Evolutionary conservation across 1,139 yeast genomes (phyloP), one percentile per base, ranked within the genome.

Genomic region (Pneumocystis sp.): DNA sequence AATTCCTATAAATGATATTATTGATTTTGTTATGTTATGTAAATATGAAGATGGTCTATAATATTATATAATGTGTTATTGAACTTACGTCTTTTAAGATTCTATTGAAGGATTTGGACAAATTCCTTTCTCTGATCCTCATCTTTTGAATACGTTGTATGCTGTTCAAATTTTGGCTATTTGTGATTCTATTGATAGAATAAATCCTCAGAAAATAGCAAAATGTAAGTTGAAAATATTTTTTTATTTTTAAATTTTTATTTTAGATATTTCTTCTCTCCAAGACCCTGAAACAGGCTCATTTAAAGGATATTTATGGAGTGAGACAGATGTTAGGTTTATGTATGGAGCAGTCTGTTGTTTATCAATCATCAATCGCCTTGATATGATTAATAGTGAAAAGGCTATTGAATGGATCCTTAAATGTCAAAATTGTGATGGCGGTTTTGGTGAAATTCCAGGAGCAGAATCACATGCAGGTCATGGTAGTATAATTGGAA

Each of bases 401-500:
- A 83, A 83, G 0, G 89, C 96, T 0, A 85, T 83, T 0, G 78
- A 77, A 0, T 93, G 85, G 76, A 82, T 91, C 12, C 71, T 82
- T 67, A 72, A 74, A 61, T 95, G 98, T 74, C 85, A 82, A 69
- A 95, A 95, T 74, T 93, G 89, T 73, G 98, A 93, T 73, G 99
- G 98, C 3, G 96, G 96, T 0, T 93, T 88, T 78, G 98, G 98
- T 0, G 79, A 89, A 76, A 84, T 84, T 10, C 98, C 98, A 0
- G 97, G 96, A 0, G 91, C 96, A 0, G 99, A 93, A 73, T 85
- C 95, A 63, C 99, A 93, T 75, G 86, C 96, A 0, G 97, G 97
- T 0, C 96, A 89, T 76, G 73, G 72, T 69, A 65, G 69, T 65
- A n/a, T 21, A 7, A 21, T 59, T 50, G 15, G 15, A 12, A 6